Percentiles rank a stretch among this genome's conserved stretches.
phyloP scores from a whole-genome alignment of 768 basidiomycete genomes.

The Collybia mongolica region DNA sequence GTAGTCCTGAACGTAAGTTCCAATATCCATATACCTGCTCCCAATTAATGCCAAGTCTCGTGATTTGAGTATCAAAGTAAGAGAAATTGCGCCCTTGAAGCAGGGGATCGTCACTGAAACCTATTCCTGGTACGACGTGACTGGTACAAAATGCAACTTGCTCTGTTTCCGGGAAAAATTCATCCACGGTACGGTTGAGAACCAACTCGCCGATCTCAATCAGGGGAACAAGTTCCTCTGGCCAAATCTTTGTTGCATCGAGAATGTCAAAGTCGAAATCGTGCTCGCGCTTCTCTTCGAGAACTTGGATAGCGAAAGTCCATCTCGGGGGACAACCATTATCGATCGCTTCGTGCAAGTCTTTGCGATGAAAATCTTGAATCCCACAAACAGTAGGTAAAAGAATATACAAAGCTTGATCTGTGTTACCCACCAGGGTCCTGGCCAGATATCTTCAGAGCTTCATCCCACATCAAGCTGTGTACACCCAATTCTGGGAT shows the following conservation, averaged over 20 bases:
- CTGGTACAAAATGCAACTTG: slow-evolving; percentile 87
- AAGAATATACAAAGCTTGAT: not conserved
- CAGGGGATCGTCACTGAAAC: slow-evolving; percentile 75
- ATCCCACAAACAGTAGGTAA: not conserved
- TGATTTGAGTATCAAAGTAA: slow-evolving; percentile 84
- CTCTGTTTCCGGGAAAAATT: slow-evolving; percentile 86
- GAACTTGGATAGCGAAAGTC: slow-evolving; percentile 74
- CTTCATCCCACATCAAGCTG: slow-evolving; percentile 87
- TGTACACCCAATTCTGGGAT: slow-evolving; percentile 81
- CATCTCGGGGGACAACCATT: slow-evolving; percentile 71
- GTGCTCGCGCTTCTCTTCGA: slow-evolving; percentile 72
- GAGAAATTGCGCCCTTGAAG: slow-evolving; percentile 86
- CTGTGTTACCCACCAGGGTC: slow-evolving; percentile 58
- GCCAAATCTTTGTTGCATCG: slow-evolving; percentile 86
- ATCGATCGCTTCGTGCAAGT: slow-evolving; percentile 80
- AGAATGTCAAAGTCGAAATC: slow-evolving; percentile 87
- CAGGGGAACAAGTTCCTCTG: slow-evolving; percentile 77
- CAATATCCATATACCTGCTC: slow-evolving; percentile 44
- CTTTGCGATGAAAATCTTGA: slow-evolving; percentile 82
- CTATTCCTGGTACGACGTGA: slow-evolving; percentile 67
- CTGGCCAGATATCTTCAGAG: slow-evolving; percentile 77
- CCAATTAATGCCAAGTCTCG: slow-evolving; percentile 80
- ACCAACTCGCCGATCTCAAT: slow-evolving; percentile 76
- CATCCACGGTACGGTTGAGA: slow-evolving; percentile 60
- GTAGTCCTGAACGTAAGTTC: no score